Evolutionary conservation across 306 rosid genomes (phyloP), one percentile per base, ranked within the genome.

Genomic region (Bauhinia variegata): DNA sequence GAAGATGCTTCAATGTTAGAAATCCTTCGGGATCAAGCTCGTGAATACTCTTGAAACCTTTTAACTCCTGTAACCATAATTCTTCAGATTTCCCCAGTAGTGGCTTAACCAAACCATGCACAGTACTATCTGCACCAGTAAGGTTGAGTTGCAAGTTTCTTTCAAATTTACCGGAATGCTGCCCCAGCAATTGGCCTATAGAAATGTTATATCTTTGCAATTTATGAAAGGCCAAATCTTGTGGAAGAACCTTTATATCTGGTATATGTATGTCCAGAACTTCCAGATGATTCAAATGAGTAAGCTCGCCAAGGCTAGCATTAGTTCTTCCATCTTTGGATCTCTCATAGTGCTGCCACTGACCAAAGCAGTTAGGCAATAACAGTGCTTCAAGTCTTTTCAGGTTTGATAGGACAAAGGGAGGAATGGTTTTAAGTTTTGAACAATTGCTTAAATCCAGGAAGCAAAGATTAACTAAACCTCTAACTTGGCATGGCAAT

Each of bases 141-240:
- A 46, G 51, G 0, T 4, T 46, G 15, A 46, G 7, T 5, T 10
- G 12, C 50, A 5, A 5, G 50, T 11, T 9, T n/a, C 14, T 13
- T 44, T 16, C 8, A 2, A n/a, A 4, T 1, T 4, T 10, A 3
- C n/a, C 28, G 2, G 7, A 0, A 0, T 16, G 0, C 0, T 0
- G 0, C 0, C 51, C 0, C 5, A 2, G 2, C 6, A 44, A 15
- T 4, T 23, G 28, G 5, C 54, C 54, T n/a, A 49, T 49, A 14
- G 10, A 16, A 0, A 49, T 7, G 11, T 18, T 49, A 15, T 49
- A 49, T 5, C 54, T 49, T 15, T n/a, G 11, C 54, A 49, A 49
- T 15, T 9, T 5, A 0, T 49, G 10, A 3, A 11, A 15, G 19
- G n/a, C 1, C 18, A 49, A n/a, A 18, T 7, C 54, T 2, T 49